Evolutionary conservation across 2,329 filamentous ascomycete genomes (phyloP), one percentile per base, ranked within the genome.

Genomic region (Sarocladium kiliense): DNA sequence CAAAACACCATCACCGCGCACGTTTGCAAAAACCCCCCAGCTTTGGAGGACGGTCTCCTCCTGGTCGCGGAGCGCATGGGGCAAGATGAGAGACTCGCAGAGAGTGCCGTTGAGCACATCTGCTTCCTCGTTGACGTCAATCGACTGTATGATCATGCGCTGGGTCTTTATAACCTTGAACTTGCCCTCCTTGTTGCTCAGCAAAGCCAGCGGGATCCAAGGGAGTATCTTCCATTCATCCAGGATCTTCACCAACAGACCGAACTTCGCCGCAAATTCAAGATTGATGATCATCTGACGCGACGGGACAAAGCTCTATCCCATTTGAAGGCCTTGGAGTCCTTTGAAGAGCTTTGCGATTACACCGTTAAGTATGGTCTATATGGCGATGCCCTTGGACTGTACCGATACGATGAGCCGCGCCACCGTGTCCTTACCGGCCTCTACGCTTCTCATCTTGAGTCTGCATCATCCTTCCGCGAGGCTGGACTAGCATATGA

Each of bases 121-220:
- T 97, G 91, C 77, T 99, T 99, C 77, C 80, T 99, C 41, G 90
- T 92, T 1, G 94, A 99, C 69, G 88, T 95, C 45, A 95, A 97
- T 68, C 85, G 86, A 37, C 81, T 99, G 0, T 99, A 96, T 64
- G 90, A 97, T 58, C 86, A 92, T 58, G 89, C 94, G 0, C 77
- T 99, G 2, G 92, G 92, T 1, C 77, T 97, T 2, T 99, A 99
- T 67, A 86, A 97, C 64, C 81, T 99, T 2, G 91, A 96, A 11
- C 82, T 99, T 7, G 87, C 93, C 3, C 78, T 99, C 11, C 77
- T 97, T 5, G 89, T 99, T 12, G 94, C 94, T 1, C 94, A 99
- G 66, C 92, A 97, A 66, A 94, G 92, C 0, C 94, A 99, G 71
- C 90, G 93, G 66, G 94, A 99, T 63, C 94, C 94, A 1, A 80